phyloP scores from a whole-genome alignment of 768 basidiomycete species.

The Amanita jacksonii region DNA sequence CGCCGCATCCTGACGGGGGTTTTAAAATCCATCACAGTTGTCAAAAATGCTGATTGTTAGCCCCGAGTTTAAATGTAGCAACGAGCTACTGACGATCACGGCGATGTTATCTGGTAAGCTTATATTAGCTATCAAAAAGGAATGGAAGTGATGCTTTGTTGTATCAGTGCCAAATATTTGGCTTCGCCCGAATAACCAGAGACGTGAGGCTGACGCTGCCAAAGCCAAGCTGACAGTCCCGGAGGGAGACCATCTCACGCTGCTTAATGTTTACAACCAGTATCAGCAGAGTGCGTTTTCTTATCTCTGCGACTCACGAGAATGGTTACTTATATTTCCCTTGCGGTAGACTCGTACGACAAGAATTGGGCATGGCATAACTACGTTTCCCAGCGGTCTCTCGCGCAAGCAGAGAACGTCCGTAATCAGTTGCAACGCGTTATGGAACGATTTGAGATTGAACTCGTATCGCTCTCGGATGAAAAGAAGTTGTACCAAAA shows the following conservation, averaged over 20 bases:
- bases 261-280: slow-evolving; percentile 93
- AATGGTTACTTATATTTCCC: not conserved
- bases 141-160: not conserved
- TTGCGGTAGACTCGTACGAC: slow-evolving; percentile 62
- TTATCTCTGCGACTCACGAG: not conserved
- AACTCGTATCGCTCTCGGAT: slow-evolving; percentile 58
- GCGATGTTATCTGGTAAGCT: slow-evolving; percentile 87
- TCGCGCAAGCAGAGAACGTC: slow-evolving; percentile 81
- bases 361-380: slow-evolving; percentile 89
- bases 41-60: slow-evolving; percentile 92
- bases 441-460: slow-evolving; percentile 88
- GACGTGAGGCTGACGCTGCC: slow-evolving; percentile 88
- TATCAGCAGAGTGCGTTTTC: slow-evolving; percentile 64
- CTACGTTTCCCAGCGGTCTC: slow-evolving; percentile 56
- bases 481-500: slow-evolving; percentile 62
- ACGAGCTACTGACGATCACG: slow-evolving; percentile 90
- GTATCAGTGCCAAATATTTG: slow-evolving; percentile 83
- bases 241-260: slow-evolving; percentile 91
- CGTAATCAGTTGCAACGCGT: slow-evolving; percentile 78
- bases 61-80: slow-evolving; percentile 92
- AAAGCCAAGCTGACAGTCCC: slow-evolving; percentile 85
- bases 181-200: slow-evolving; percentile 79
- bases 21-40: slow-evolving; percentile 34
- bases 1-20: not conserved
- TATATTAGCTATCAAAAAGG: slow-evolving; percentile 2